Base-by-base conservation (phyloP, 2,329 filamentous ascomycete genomes). In the Fusarium tricinctum region DNA sequence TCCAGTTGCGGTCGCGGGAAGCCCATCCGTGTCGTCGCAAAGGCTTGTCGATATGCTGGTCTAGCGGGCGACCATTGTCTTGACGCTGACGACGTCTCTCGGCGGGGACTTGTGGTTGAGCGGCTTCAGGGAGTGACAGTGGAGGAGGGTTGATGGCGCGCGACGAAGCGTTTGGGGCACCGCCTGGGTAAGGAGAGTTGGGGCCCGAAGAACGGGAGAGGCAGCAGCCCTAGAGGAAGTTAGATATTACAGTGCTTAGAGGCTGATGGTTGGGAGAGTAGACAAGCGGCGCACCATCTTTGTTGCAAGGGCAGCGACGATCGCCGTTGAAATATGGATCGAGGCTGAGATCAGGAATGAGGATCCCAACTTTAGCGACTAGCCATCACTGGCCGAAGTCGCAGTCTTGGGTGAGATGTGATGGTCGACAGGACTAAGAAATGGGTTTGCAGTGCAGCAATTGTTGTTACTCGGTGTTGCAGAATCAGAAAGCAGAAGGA, bases 41-140 rank as follows among this genome's bases (percentile, higher is more conserved):
- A 2, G 91, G 90, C 70, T 87, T 86, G 73, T 93, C 92, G 75
- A 91, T 91, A 75, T 91, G 90, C 73, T 91, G 85, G 46, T 84
- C 82, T 8, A 89, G 81, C 4, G 85, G 82, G 23, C 78, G 78
- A 39, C 75, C 49, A 28, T 46, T 55, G 45, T 60, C 76, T 46
- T 80, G 75, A 43, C 77, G 80, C 48, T 76, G 77, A 22, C 77
- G 79, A 45, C 75, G 76, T 52, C 75, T 76, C 47, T 69, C 66
- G 17, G 69, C 68, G 65, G 74, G 58, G 43, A 72, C 40, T 57
- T 61, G 52, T 46, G 59, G 48, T 55, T 72, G 67, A 47, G 43
- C 74, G 57, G 72, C 69, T 46, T 77, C 77, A 51, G 75, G 69
- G 69, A 77, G 59, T 74, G 73, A 63, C 72, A 80, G 58, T 58